Base-by-base conservation (phyloP, 257 asterid genomes). In the Capsicum baccatum region DNA sequence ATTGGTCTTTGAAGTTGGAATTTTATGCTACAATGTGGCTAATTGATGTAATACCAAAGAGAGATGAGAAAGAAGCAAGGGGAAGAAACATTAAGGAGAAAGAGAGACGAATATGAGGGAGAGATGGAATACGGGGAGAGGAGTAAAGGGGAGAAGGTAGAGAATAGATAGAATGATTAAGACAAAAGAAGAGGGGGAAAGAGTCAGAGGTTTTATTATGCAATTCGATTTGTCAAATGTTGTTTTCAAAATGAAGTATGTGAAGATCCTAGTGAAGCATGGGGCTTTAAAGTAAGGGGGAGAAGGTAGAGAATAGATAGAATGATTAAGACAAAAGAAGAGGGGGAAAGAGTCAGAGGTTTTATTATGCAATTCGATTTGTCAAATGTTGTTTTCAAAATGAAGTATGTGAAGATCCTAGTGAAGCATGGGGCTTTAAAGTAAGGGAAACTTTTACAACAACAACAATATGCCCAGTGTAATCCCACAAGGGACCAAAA, bases 1-100 rank as follows among this genome's bases (percentile, higher is more conserved):
- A 55, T 80, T 54, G 33, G 42, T 81, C 67, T 64, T 74, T 57
- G 79, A 59, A 62, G 85, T 66, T 42, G 48, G 63, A 44, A 14
- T 19, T 48, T 52, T 83, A 57, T 78, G 37, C 82, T 73, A 12
- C 70, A 26, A 37, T 48, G 8, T 67, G 54, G 76, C 76, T 67
- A 68, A 35, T 37, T 37, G 42, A 26, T 54, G 26, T 78, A 54
- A 42, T 15, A 78, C 64, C 33, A 8, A 26, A 33, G 17, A 26
- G 66, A 78, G 63, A 78, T 5, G 66, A 33, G 50, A 33, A 37
- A 33, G 19, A 78, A 26, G 64, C 33, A 78, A 15, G 50, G 64
- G 82, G 33, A 26, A 33, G 64, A 78, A 78, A 54, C 64, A 33
- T 54, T 48, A 33, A 54, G 64, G 82, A 78, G 66, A 78, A 78